Evolutionary conservation across 78 protist genomes (phyloP).

Genomic region (Dictyostelium brefeldianum): DNA sequence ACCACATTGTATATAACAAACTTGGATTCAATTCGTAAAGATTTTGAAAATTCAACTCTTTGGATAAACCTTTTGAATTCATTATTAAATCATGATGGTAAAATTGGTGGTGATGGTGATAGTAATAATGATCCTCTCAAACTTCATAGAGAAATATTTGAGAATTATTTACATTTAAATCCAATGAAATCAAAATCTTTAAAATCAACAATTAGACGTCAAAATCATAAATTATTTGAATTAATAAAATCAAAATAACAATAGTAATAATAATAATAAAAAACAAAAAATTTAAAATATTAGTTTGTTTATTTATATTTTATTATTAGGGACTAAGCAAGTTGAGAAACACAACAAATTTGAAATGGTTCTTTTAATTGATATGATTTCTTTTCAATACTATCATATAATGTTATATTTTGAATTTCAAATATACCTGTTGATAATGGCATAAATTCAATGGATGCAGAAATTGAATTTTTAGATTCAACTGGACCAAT

Average conservation of each 20-base stretch:
- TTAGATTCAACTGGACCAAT: conserved; percentile 50
- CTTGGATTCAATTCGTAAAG: neutral
- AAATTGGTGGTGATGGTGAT: neutral
- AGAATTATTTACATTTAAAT: conserved; percentile 21
- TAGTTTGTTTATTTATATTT: neutral
- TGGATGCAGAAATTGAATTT: conserved; percentile 28
- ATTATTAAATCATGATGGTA: neutral
- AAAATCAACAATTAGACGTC: conserved; percentile 21
- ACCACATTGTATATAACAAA: neutral
- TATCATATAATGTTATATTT: conserved; percentile 50
- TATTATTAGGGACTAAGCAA: neutral
- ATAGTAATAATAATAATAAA: neutral
- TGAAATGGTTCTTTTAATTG: conserved; percentile 31
- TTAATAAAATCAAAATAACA: conserved; percentile 9
- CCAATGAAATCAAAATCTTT: conserved; percentile 26
- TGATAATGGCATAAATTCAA: conserved; percentile 51
- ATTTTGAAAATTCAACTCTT: neutral
- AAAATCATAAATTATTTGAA: conserved; percentile 37
- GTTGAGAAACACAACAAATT: conserved; percentile 38
- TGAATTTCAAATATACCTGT: conserved; percentile 67
- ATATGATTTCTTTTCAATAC: conserved; percentile 25
- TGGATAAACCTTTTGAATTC: conserved; percentile 18
- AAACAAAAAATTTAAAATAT: neutral
- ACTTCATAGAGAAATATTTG: neutral
- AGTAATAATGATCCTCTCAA: neutral